Base-by-base conservation (phyloP, 352 stramenopile species). In the Pythium apleroticum region DNA sequence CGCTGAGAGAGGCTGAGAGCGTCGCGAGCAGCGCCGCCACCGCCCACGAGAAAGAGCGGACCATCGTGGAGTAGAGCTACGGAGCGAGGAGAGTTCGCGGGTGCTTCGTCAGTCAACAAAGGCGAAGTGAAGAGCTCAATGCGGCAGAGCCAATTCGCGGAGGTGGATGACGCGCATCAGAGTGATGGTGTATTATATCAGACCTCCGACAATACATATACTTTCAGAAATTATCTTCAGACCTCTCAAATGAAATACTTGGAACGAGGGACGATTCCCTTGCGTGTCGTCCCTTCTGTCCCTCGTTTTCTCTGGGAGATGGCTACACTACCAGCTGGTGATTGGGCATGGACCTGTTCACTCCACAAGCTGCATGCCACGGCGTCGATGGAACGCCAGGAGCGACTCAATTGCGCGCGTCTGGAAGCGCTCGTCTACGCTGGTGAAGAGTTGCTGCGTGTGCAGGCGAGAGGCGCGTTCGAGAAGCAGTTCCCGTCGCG, bases 151-250 rank as follows among this genome's bases (percentile, higher is more conserved):
- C 33, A 39, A 39, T 39, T 39, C 5, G 14, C 7, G 30, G 30
- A 33, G 9, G 30, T 33, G 19, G 43, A 55, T 46, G 52, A 58
- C 6, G 14, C 7, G 10, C 28, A 37, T 43, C 52, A 58, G 52
- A 58, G 52, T 58, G 52, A 58, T 58, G 52, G 52, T 58, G 30
- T 49, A 28, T 14, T 7, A 57, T 41, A 58, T 58, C 52, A 58
- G 52, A 30, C 28, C 31, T 58, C 28, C 28, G 11, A 27, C 45
- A 58, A 33, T 10, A 24, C 35, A 54, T 49, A n/a, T 17, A 19
- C 11, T n/a, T 45, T 11, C 17, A 45, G 5, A 9, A 33, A 9
- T 33, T n/a, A n/a, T n/a, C n/a, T n/a, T n/a, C n/a, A n/a, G n/a
- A 10, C 30, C 30, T 35, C 10, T 35, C 30, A 10, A 35, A 39